phyloP scores from a whole-genome alignment of 768 basidiomycete genomes.

The Zangia roseola region DNA sequence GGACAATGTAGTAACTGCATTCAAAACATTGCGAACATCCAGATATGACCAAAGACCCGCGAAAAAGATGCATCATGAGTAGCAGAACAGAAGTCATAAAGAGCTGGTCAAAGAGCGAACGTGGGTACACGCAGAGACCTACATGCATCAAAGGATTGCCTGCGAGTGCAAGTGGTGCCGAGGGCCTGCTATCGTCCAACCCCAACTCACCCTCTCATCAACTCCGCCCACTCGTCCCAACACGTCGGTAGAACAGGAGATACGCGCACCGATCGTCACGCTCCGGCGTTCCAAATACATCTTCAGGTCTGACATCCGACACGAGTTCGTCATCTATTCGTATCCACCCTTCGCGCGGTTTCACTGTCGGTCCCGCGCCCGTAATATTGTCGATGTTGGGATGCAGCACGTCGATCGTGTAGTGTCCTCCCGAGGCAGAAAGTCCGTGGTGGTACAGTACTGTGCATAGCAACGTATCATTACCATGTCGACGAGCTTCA shows the following conservation, averaged over 20 bases:
- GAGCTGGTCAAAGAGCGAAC: too few species aligned
- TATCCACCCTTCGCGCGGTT: constrained; percentile 73
- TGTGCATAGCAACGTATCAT: constrained; percentile 23
- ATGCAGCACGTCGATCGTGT: constrained; percentile 87
- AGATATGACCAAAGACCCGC: too few species aligned
- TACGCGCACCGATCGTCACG: constrained; percentile 77
- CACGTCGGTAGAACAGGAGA: constrained; percentile 78
- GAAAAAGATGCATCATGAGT: too few species aligned
- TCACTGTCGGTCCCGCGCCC: constrained; percentile 12
- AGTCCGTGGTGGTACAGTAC: constrained; percentile 93
- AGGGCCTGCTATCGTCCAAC: too few species aligned
- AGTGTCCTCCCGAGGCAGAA: constrained; percentile 91
- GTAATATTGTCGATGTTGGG: constrained; percentile 53
- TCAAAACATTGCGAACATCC: too few species aligned
- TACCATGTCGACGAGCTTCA: too few species aligned
- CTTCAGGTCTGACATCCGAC: constrained; percentile 63
- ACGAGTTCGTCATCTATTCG: constrained; percentile 93
- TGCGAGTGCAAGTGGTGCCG: too few species aligned
- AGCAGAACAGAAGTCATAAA: too few species aligned
- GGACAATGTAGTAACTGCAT: too few species aligned
- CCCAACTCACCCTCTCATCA: constrained; percentile 1
- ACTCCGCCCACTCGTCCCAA: constrained; percentile 33
- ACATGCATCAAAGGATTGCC: too few species aligned
- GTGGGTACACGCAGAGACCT: too few species aligned
- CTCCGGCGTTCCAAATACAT: constrained; percentile 60